Conservation (phyloP, 306 rosid species). For the Gastrolobium bilobum region DNA sequence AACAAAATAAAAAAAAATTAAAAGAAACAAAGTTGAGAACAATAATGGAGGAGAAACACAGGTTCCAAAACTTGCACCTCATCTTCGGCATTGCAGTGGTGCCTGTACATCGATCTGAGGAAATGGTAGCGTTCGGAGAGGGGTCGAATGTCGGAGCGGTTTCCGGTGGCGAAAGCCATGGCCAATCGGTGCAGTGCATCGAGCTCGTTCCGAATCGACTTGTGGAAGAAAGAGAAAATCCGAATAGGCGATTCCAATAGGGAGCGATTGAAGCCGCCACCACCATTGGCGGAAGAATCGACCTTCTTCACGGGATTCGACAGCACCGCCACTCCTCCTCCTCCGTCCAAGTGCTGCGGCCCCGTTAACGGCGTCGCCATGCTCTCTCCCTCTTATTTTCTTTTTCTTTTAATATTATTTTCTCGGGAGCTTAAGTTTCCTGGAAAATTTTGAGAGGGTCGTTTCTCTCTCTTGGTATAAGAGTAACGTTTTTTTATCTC, state of each 20-base stretch:
- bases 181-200: slow-evolving; percentile 87
- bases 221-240: slow-evolving; percentile 85
- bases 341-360: slow-evolving; percentile 65
- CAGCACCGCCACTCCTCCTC: slow-evolving; percentile 82
- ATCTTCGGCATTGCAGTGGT: slow-evolving; percentile 99
- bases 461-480: slow-evolving; percentile 50
- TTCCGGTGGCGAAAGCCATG: slow-evolving; percentile 89
- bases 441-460: slow-evolving; percentile 3
- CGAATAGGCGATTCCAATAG: slow-evolving; percentile 80
- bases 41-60: neutral
- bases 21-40: neutral
- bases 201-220: slow-evolving; percentile 94
- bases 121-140: slow-evolving; percentile 79
- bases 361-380: slow-evolving; percentile 93
- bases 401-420: neutral
- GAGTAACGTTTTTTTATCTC: slow-evolving; percentile 31
- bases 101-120: slow-evolving; percentile 84
- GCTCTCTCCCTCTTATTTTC: slow-evolving; percentile 2
- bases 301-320: slow-evolving; percentile 66
- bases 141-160: slow-evolving; percentile 71
- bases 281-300: slow-evolving; percentile 69
- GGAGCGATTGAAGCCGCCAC: slow-evolving; percentile 59
- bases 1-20: neutral
- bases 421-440: slow-evolving; percentile 39
- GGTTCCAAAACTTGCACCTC: slow-evolving; percentile 71